Base-by-base conservation (phyloP, 148 eudicot species). In the Amaranthus cruentus region DNA sequence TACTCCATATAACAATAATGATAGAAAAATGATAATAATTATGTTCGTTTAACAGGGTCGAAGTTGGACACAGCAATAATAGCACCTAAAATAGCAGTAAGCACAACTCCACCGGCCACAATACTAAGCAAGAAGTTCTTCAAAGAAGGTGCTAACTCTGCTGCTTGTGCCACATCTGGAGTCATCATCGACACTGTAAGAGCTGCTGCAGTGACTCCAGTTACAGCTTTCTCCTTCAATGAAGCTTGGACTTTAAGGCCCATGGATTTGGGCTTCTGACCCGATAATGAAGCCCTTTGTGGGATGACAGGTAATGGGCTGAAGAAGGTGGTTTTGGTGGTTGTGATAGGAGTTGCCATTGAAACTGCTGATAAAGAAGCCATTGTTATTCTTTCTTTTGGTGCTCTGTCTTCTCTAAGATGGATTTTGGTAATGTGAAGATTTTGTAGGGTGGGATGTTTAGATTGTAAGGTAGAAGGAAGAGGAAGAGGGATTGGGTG, bases 81-180 rank as follows among this genome's bases (percentile, higher is more conserved):
- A 77, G 82, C 90, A 3, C 90, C 88, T 7, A 86, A 9, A 51
- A 87, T 76, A 48, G 69, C 91, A 11, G 57, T 58, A 51, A 87
- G 83, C 55, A 87, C 88, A 55, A 83, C 84, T 1, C 88, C 88
- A 60, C 91, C 91, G 61, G 91, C 84, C 6, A 54, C 75, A 68
- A 87, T 85, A 75, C 91, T 87, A 6, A 81, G 73, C 76, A 87
- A 68, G 83, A 87, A 87, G 81, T 87, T 87, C 79, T 87, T 85
- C 68, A 87, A 76, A 0, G 91, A 87, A 0, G 91, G 88, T 9
- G 81, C 9, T 4, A 85, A 5, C 68, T 78, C 81, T 0, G 91
- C 91, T 0, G 91, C 91, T 76, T 87, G 77, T 0, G 91, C 91
- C 47, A 78, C 87, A 7, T 87, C 85, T 0, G 91, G 91, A 3